Conservation (phyloP, 2,329 filamentous ascomycete species). For the Colletotrichum salicis region DNA sequence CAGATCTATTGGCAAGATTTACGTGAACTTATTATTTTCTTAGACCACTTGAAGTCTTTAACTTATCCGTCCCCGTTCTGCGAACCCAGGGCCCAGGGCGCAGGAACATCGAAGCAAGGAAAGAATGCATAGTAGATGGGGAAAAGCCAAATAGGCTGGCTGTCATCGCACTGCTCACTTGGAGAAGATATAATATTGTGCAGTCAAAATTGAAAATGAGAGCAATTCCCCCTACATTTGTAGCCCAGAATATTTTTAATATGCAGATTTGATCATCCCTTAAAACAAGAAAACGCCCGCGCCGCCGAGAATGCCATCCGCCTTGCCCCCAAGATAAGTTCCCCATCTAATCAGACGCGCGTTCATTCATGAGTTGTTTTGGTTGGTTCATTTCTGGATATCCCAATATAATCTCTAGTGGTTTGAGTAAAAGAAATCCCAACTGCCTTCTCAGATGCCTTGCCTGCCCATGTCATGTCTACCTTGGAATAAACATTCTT, state of each 20-base stretch:
- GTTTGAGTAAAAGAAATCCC: not conserved
- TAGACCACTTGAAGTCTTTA: not conserved
- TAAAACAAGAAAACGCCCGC: not conserved
- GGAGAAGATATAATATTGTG: not conserved
- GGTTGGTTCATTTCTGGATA: slow-evolving; percentile 13
- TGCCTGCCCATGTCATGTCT: slow-evolving; percentile 3
- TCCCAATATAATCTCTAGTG: not conserved
- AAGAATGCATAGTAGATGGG: not conserved
- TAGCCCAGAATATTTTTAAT: not conserved
- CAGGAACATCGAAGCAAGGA: not conserved
- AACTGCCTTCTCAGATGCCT: not conserved
- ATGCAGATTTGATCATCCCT: not conserved
- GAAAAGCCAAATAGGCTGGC: not conserved
- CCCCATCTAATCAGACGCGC: not conserved
- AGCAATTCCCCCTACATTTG: slow-evolving; percentile 3
- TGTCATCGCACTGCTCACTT: not conserved
- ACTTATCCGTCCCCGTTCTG: too few relatives aligned
- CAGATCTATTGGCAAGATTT: not conserved
- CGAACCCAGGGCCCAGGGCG: too few relatives aligned
- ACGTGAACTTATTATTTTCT: not conserved
- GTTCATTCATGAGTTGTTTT: slow-evolving; percentile 9
- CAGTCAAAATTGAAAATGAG: not conserved
- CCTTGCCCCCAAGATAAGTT: not conserved
- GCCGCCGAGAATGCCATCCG: not conserved
- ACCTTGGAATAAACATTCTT: slow-evolving; percentile 6